Evolutionary conservation across 305 asterid species (phyloP).

Genomic region (Solanum hybrid): DNA sequence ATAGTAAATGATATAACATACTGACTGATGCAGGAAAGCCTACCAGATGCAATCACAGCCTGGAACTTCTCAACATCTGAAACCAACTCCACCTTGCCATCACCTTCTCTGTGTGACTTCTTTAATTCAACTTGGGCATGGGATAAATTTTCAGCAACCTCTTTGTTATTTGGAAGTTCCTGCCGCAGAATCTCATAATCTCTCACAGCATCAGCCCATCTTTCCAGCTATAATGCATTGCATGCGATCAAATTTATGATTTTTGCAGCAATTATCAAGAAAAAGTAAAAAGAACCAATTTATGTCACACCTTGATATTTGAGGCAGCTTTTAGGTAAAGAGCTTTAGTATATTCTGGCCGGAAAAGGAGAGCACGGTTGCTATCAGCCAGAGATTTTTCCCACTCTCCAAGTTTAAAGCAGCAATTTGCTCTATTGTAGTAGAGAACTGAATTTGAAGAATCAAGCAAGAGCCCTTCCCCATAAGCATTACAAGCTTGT

Average conservation of each 20-base stretch:
- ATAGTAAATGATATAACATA: not conserved
- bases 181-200: constrained; percentile 52
- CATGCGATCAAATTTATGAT: not conserved
- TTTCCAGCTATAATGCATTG: constrained; percentile 41
- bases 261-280: not conserved
- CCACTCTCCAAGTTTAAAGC: constrained; percentile 76
- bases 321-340: constrained; percentile 82
- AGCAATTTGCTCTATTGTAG: constrained; percentile 94
- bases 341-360: constrained; percentile 77
- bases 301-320: constrained; percentile 42
- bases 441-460: constrained; percentile 71
- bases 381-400: constrained; percentile 71
- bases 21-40: constrained; percentile 2
- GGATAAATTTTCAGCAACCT: constrained; percentile 48
- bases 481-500: constrained; percentile 83
- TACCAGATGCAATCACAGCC: constrained; percentile 52
- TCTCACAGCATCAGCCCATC: constrained; percentile 61
- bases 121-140: constrained; percentile 44
- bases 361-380: constrained; percentile 63
- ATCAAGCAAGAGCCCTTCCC: constrained; percentile 64
- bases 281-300: not conserved
- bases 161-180: constrained; percentile 50
- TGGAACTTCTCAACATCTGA: constrained; percentile 49
- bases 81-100: constrained; percentile 46
- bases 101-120: constrained; percentile 50